Percentiles rank a stretch among this genome's conserved stretches.
phyloP scores from a whole-genome alignment of 371 early-diverging fungal species.

The Mycotypha africana region DNA sequence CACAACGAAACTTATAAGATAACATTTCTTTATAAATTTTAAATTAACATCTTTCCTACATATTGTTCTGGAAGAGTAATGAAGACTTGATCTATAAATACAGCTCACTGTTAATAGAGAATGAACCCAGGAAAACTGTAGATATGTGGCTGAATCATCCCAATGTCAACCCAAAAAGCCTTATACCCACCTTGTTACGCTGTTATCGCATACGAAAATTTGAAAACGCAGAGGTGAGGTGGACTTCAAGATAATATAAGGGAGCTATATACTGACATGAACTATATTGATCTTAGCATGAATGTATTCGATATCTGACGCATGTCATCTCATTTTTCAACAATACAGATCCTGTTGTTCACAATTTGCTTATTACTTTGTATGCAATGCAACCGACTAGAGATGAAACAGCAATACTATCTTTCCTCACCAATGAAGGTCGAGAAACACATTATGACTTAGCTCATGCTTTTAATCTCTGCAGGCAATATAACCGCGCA shows the following conservation, averaged over 20 bases:
- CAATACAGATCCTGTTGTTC: constrained; percentile 83
- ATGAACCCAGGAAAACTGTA: constrained; percentile 75
- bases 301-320: constrained; percentile 84
- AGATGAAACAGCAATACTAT: constrained; percentile 59
- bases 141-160: constrained; percentile 81
- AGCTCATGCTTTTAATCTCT: constrained; percentile 84
- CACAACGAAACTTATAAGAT: no score
- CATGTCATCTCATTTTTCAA: constrained; percentile 70
- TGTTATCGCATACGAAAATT: no score
- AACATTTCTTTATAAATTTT: no score
- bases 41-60: no score
- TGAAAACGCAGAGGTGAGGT: no score
- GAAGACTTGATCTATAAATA: constrained; percentile 83
- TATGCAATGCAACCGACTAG: constrained; percentile 69
- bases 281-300: no score
- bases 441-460: constrained; percentile 73
- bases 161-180: constrained; percentile 68
- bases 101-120: constrained; percentile 76
- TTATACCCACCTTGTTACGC: no score
- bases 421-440: constrained; percentile 69
- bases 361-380: constrained; percentile 86
- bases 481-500: constrained; percentile 66
- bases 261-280: no score
- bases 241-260: no score
- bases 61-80: no score